Base-by-base conservation (phyloP, 495 filamentous ascomycete species). In the Xanthoparmelia taractica region DNA sequence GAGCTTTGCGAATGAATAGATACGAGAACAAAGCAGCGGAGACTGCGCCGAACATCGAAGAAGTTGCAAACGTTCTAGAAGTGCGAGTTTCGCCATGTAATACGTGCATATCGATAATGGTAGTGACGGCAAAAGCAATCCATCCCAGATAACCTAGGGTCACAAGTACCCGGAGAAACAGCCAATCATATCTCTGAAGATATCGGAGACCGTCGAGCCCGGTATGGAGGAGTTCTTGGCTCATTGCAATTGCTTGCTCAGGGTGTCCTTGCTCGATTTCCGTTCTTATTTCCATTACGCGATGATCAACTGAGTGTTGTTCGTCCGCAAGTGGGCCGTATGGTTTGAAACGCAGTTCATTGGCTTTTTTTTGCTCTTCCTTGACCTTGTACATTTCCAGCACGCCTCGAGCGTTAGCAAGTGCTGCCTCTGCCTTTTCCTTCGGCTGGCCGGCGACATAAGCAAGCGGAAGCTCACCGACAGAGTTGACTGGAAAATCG, bases 381-480 rank as follows among this genome's bases (percentile, higher is more conserved):
- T 99, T 99, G 60, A 99, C 89, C 17, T 81, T 85, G 72, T 99
- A 99, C 88, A 97, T 96, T 69, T 99, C 95, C 25, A 97, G 74
- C 52, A 99, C 91, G n/a, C 85, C 85, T 65, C 82, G 85, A 1
- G 92, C 88, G 68, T 99, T 99, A 11, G 89, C 88, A 43, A 94
- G 79, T 25, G 89, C 84, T 10, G 92, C 95, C 73, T 90, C 80
- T 0, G 95, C 92, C 76, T 96, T 96, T 58, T 88, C 84, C 60
- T 83, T 78, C 17, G 82, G 77, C 68, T 82, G 79, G 4, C 87
- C 89, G 58, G 85, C 81, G 34, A 97, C 73, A 74, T 87, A 99
- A 7, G 86, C 78, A 61, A 99, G 76, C 1, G 95, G 95, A 47
- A 99, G 80, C 74, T 96, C 87, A 43, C 95, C 95, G 20, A 97